Conservation (phyloP, 2,329 filamentous ascomycete genomes). For the Apiospora pterosperma region DNA sequence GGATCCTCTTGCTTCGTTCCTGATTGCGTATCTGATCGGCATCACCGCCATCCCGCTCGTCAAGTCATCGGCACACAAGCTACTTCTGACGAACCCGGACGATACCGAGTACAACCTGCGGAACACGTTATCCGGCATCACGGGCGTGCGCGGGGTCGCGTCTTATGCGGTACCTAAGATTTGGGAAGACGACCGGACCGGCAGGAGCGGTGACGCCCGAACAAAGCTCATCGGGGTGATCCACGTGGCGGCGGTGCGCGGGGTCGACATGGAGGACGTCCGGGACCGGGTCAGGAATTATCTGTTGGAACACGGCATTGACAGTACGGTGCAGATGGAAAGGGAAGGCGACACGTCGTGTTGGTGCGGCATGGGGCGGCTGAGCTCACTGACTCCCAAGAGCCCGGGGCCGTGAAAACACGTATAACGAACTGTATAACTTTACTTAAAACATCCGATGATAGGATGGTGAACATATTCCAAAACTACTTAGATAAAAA, state of each 20-base stretch:
- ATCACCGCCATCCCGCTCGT: conserved; percentile 88
- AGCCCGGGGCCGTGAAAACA: conserved; percentile 6
- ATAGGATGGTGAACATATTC: background rate
- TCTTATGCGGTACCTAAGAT: conserved; percentile 86
- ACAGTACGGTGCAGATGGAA: conserved; percentile 86
- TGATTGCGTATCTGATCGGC: conserved; percentile 92
- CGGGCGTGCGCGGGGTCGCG: conserved; percentile 77
- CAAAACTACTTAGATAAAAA: no score
- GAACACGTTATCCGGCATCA: conserved; percentile 79
- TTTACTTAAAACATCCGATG: background rate
- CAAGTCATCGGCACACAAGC: conserved; percentile 73
- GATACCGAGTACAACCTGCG: conserved; percentile 85
- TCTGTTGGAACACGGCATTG: conserved; percentile 67
- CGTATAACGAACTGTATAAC: background rate
- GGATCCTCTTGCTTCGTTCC: conserved; percentile 89
- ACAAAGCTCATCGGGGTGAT: conserved; percentile 75
- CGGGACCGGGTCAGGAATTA: conserved; percentile 72
- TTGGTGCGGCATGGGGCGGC: conserved; percentile 52
- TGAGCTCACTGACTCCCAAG: conserved; percentile 27
- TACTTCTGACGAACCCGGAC: conserved; percentile 81
- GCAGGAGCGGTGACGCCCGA: conserved; percentile 29
- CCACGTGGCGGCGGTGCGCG: conserved; percentile 73
- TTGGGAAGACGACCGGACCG: conserved; percentile 75
- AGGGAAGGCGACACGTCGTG: conserved; percentile 69
- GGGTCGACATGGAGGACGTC: conserved; percentile 77